These are phyloP conservation scores for Dendrobium chrysotoxum DNA, from an alignment of 106 monocot genomes.

Conservation along the genomic window DNA sequence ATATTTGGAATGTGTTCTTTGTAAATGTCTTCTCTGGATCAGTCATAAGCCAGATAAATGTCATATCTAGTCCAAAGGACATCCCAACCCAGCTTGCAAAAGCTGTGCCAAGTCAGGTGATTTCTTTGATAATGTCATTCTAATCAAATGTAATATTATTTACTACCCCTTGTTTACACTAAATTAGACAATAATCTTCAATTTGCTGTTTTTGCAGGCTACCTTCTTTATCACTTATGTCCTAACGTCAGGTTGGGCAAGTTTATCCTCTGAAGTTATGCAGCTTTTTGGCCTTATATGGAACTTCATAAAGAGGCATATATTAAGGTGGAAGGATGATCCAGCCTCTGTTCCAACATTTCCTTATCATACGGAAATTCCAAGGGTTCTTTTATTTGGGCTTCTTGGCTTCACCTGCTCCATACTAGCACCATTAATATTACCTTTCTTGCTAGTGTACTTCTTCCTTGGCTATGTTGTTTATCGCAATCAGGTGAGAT, in stretches of 20 bases:
- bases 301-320: conserved; percentile 52
- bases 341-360: conserved; percentile 58
- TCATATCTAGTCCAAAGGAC: conserved; percentile 67
- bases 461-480: conserved; percentile 86
- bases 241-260: conserved; percentile 97
- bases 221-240: conserved; percentile 98
- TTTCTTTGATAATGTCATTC: background rate
- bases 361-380: conserved; percentile 94
- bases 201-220: conserved; percentile 52
- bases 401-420: conserved; percentile 93
- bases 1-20: conserved; percentile 96
- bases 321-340: conserved; percentile 38
- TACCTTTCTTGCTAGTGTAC: conserved; percentile 89
- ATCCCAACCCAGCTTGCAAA: conserved; percentile 78
- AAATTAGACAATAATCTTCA: background rate
- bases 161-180: background rate
- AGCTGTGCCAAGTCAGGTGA: conserved; percentile 90
- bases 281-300: conserved; percentile 69
- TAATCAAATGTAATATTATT: background rate
- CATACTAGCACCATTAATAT: conserved; percentile 84
- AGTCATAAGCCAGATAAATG: conserved; percentile 66
- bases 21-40: conserved; percentile 92
- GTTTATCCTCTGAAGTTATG: conserved; percentile 82
- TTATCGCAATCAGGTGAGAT: conserved; percentile 86
- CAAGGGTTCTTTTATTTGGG: conserved; percentile 77